These are phyloP conservation scores for Carpinus fangiana DNA, from an alignment of 306 rosid species.

Conservation along the genomic window DNA sequence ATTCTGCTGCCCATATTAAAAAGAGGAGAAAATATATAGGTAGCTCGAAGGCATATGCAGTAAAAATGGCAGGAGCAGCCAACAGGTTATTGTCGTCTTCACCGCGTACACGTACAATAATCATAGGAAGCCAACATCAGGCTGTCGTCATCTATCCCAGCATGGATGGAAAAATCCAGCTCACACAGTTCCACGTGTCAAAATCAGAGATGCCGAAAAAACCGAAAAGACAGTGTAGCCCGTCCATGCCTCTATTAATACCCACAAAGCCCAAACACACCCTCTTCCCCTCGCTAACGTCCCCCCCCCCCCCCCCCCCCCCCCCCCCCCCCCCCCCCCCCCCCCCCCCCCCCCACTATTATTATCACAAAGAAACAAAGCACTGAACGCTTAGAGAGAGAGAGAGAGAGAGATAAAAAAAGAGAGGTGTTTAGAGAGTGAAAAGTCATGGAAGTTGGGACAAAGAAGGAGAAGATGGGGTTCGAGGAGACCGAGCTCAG, in stretches of 20 bases:
- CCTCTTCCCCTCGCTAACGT: constrained; percentile 35
- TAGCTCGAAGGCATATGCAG: not conserved
- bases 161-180: constrained; percentile 58
- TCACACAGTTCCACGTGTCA: constrained; percentile 60
- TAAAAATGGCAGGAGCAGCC: not conserved
- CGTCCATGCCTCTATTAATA: constrained; percentile 46
- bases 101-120: constrained; percentile 34
- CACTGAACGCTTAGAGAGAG: constrained; percentile 42
- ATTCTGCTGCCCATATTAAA: too few relatives aligned
- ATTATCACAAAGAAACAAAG: constrained; percentile 42
- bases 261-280: constrained; percentile 36
- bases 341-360: constrained; percentile 28
- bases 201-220: constrained; percentile 6
- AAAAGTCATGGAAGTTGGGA: constrained; percentile 34
- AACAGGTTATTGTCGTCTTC: not conserved
- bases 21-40: too few relatives aligned
- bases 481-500: constrained; percentile 78
- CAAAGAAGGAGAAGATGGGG: constrained; percentile 38
- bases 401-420: constrained; percentile 31
- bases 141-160: constrained; percentile 59
- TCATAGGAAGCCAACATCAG: constrained; percentile 66
- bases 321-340: constrained; percentile 15
- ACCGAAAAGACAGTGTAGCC: constrained; percentile 25
- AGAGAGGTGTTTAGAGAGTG: constrained; percentile 22
- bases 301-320: constrained; percentile 14